phyloP scores from a whole-genome alignment of 2,329 filamentous ascomycete genomes.

The Salinomyces thailandicus region DNA sequence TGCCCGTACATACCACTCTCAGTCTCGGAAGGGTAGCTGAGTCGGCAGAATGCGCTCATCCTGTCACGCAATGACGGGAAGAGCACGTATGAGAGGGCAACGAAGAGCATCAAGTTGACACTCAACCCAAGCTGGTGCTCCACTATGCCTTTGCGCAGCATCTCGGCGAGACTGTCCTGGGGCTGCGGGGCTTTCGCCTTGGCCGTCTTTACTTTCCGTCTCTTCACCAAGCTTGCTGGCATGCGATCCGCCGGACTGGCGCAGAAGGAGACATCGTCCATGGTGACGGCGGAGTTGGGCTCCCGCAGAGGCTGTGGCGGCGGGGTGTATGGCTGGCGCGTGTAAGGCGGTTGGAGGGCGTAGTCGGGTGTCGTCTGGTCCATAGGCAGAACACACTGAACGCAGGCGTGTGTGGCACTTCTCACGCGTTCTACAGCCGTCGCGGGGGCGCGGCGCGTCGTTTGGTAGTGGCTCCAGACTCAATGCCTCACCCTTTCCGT shows the following conservation, averaged over 20 bases:
- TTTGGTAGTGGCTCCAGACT: no score
- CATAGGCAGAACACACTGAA: no score
- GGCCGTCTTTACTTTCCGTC: not conserved
- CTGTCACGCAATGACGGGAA: slow-evolving; percentile 69
- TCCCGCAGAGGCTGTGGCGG: slow-evolving; percentile 10
- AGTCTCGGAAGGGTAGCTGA: slow-evolving; percentile 54
- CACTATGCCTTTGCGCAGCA: slow-evolving; percentile 28
- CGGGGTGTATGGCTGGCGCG: slow-evolving; percentile 10
- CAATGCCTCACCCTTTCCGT: no score
- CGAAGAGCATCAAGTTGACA: slow-evolving; percentile 71
- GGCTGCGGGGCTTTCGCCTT: slow-evolving; percentile 9
- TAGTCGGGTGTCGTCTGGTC: no score
- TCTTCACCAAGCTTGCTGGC: slow-evolving; percentile 1
- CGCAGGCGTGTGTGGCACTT: no score
- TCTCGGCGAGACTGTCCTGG: slow-evolving; percentile 22
- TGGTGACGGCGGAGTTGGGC: not conserved
- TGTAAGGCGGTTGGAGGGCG: slow-evolving; percentile 5
- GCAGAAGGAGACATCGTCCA: slow-evolving; percentile 18
- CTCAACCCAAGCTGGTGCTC: slow-evolving; percentile 52
- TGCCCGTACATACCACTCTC: slow-evolving; percentile 54
- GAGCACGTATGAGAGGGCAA: slow-evolving; percentile 69
- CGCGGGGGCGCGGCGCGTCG: no score
- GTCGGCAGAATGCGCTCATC: slow-evolving; percentile 78
- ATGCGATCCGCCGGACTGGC: slow-evolving; percentile 9
- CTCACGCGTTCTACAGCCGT: no score